phyloP scores from a whole-genome alignment of 1,284 basidiomycete species.

The Exobasidium rhododendri region DNA sequence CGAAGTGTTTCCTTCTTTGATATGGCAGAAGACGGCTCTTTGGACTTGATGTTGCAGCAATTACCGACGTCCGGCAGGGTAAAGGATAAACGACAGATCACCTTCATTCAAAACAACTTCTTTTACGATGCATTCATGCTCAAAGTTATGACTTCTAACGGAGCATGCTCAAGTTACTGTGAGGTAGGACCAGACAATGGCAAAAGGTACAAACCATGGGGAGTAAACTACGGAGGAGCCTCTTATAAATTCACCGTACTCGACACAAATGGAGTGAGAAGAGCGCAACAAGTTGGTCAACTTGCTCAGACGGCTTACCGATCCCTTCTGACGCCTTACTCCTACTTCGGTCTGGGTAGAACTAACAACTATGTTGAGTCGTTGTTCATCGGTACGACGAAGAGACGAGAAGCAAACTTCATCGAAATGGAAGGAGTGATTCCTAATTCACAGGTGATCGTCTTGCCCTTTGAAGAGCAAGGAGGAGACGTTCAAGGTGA shows the following conservation, averaged over 20 bases:
- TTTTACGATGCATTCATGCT: constrained; percentile 99
- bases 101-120: constrained; percentile 94
- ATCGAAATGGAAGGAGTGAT: constrained; percentile 94
- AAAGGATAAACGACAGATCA: constrained; percentile 56
- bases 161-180: constrained; percentile 57
- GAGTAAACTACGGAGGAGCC: constrained; percentile 87
- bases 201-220: constrained; percentile 74
- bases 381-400: constrained; percentile 55
- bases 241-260: constrained; percentile 96
- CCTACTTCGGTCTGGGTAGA: constrained; percentile 92
- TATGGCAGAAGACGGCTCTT: constrained; percentile 90
- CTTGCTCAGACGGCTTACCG: constrained; percentile 88
- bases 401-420: constrained; percentile 61
- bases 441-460: constrained; percentile 95
- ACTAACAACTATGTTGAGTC: constrained; percentile 99
- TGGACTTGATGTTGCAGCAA: constrained; percentile 87
- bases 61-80: constrained; percentile 18
- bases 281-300: constrained; percentile 89
- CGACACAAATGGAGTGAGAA: constrained; percentile 82
- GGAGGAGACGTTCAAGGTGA: constrained; percentile 43
- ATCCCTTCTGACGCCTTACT: constrained; percentile 81
- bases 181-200: constrained; percentile 58
- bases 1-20: constrained; percentile 79
- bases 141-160: constrained; percentile 67
- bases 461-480: constrained; percentile 67